A percentile compares a stretch with the other conserved stretches of the same genome.
These are phyloP conservation scores for Zychaea mexicana DNA, from an alignment of 371 early-diverging fungal species.

Conservation along the genomic window DNA sequence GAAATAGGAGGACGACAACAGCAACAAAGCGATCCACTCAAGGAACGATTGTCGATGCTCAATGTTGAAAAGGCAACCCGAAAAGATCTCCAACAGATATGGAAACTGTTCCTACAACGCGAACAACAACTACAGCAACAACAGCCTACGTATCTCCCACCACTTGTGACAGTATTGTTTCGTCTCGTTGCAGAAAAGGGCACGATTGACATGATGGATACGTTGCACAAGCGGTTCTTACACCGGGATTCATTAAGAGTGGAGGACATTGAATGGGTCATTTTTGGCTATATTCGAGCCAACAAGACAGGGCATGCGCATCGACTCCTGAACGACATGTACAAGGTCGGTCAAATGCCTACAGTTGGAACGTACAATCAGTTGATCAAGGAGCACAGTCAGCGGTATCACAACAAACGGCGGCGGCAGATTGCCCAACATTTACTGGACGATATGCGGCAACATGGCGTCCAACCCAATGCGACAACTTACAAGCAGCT, in stretches of 20 bases:
- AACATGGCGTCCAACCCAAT: slow-evolving; percentile 10
- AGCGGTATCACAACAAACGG: slow-evolving; percentile 5
- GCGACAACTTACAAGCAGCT: slow-evolving; percentile 15
- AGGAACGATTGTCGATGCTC: slow-evolving; percentile 5
- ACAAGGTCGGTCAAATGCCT: slow-evolving; percentile 11
- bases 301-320: slow-evolving; percentile 12
- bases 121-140: not conserved
- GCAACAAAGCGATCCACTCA: not conserved
- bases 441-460: slow-evolving; percentile 15
- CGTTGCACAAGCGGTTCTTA: not conserved
- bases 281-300: slow-evolving; percentile 5
- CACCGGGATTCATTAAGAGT: not conserved
- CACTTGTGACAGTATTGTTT: slow-evolving; percentile 1
- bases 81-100: slow-evolving; percentile 1
- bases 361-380: slow-evolving; percentile 9
- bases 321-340: slow-evolving; percentile 8
- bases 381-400: slow-evolving; percentile 14
- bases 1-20: not conserved
- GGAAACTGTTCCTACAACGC: not conserved
- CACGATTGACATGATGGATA: slow-evolving; percentile 12
- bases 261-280: slow-evolving; percentile 15
- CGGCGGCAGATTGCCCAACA: slow-evolving; percentile 5
- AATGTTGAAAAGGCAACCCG: not conserved
- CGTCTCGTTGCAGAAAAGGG: slow-evolving; percentile 8
- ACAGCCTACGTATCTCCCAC: not conserved